phyloP scores from a whole-genome alignment of 2,329 filamentous ascomycete genomes.

The Sclerotinia spermophila region DNA sequence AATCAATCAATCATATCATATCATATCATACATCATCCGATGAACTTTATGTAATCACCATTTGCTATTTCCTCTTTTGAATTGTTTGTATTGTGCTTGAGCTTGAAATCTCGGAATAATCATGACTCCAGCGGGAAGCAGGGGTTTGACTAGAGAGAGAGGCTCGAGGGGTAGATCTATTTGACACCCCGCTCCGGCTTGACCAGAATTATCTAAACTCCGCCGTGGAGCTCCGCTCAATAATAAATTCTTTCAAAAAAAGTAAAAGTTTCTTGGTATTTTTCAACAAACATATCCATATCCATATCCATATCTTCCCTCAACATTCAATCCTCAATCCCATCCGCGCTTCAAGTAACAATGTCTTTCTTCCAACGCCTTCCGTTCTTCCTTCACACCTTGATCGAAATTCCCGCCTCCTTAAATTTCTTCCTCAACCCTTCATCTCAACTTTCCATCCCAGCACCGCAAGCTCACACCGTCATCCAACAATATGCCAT shows the following conservation, averaged over 20 bases:
- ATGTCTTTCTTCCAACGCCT: slow-evolving; percentile 16
- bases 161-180: background rate
- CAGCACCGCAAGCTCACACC: slow-evolving; percentile 38
- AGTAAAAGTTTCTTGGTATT: background rate
- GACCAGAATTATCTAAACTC: background rate
- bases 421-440: slow-evolving; percentile 40
- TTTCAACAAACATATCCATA: background rate
- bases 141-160: background rate
- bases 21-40: no score
- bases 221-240: background rate
- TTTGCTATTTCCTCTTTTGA: background rate
- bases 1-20: no score
- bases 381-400: slow-evolving; percentile 37
- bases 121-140: background rate
- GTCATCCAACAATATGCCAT: slow-evolving; percentile 41
- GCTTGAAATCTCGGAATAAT: background rate
- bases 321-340: background rate
- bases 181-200: background rate
- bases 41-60: no score
- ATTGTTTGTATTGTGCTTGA: background rate
- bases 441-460: slow-evolving; percentile 32
- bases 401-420: slow-evolving; percentile 39
- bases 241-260: background rate
- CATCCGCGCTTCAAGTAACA: background rate
- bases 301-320: no score